Percentiles rank a stretch among this genome's conserved stretches.
Conservation (phyloP, 2,329 filamentous ascomycete genomes). For the Aspergillus uvarum region DNA sequence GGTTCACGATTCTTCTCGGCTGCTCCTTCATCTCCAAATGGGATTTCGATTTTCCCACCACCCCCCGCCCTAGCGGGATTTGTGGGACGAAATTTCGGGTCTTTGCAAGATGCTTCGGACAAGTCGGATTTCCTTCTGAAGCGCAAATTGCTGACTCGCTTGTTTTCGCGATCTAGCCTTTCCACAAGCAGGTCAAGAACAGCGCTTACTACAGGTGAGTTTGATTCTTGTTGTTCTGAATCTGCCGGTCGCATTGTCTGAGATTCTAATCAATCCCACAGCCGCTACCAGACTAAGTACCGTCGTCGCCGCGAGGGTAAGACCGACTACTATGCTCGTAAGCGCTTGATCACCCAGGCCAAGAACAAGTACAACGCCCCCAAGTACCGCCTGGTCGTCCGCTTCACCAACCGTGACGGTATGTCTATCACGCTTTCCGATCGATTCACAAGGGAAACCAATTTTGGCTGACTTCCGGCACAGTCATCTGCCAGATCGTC, state of each 20-base stretch:
- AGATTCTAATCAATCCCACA: conserved; percentile 42
- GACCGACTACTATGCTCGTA: conserved; percentile 99
- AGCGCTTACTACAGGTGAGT: conserved; percentile 97
- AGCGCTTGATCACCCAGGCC: conserved; percentile 98
- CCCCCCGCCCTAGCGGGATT: not conserved
- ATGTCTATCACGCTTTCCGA: no score
- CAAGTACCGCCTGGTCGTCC: conserved; percentile 99
- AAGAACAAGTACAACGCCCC: conserved; percentile 99
- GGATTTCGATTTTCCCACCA: not conserved
- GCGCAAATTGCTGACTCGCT: conserved; percentile 99
- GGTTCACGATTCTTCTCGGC: not conserved
- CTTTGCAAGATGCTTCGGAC: conserved; percentile 99
- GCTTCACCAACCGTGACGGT: conserved; percentile 83
- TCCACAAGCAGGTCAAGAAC: conserved; percentile 96
- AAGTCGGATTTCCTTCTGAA: conserved; percentile 67
- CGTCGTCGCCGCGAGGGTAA: conserved; percentile 93
- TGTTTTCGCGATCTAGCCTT: conserved; percentile 61
- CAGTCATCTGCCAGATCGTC: conserved; percentile 89
- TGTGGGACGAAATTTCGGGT: conserved; percentile 54
- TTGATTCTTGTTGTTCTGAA: not conserved
- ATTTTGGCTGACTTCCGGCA: not conserved
- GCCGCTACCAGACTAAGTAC: conserved; percentile 99
- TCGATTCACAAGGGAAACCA: no score
- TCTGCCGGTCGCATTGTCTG: no score
- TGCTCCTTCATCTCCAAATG: conserved; percentile 6